A percentile compares a stretch with the other conserved stretches of the same genome.
These are phyloP conservation scores for Aschersonia sp. DNA, from an alignment of 2,329 filamentous ascomycete species.

Conservation along the genomic window DNA sequence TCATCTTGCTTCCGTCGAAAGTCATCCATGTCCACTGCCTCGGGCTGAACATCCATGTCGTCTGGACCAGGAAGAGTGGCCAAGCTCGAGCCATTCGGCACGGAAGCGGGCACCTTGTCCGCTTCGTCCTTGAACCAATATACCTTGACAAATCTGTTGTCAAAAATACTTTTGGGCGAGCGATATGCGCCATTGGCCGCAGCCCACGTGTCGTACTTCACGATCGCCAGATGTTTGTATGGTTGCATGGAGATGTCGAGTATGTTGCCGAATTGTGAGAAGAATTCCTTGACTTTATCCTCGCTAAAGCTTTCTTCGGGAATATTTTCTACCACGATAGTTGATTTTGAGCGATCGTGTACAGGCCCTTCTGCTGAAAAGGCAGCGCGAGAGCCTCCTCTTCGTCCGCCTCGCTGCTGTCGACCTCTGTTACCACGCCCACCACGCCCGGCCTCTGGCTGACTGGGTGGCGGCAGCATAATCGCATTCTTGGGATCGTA, in stretches of 20 bases:
- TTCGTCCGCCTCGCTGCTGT: constrained; percentile 19
- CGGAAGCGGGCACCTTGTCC: constrained; percentile 14
- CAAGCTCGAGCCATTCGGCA: constrained; percentile 11
- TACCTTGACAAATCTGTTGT: constrained; percentile 75
- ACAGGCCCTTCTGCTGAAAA: constrained; percentile 53
- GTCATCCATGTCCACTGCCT: constrained; percentile 51
- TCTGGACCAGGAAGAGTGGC: constrained; percentile 7
- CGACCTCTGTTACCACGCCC: constrained; percentile 19
- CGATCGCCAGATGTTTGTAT: constrained; percentile 51
- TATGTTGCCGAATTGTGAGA: constrained; percentile 57
- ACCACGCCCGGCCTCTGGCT: constrained; percentile 14
- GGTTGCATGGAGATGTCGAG: constrained; percentile 49
- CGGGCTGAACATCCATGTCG: constrained; percentile 24
- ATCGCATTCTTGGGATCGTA: constrained; percentile 18
- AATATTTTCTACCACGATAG: constrained; percentile 65
- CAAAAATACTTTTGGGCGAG: constrained; percentile 69
- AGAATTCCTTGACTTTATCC: constrained; percentile 51
- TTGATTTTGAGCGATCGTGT: constrained; percentile 46
- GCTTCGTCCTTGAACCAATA: constrained; percentile 56
- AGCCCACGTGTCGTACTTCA: constrained; percentile 54
- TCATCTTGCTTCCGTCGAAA: constrained; percentile 56
- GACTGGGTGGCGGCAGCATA: constrained; percentile 8
- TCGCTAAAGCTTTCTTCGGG: constrained; percentile 57
- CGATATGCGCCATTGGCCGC: constrained; percentile 57
- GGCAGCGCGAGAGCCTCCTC: constrained; percentile 29